Evolutionary conservation across 495 filamentous ascomycete species (phyloP), one percentile per base, ranked within the genome.

Genomic region (Physcia stellaris): DNA sequence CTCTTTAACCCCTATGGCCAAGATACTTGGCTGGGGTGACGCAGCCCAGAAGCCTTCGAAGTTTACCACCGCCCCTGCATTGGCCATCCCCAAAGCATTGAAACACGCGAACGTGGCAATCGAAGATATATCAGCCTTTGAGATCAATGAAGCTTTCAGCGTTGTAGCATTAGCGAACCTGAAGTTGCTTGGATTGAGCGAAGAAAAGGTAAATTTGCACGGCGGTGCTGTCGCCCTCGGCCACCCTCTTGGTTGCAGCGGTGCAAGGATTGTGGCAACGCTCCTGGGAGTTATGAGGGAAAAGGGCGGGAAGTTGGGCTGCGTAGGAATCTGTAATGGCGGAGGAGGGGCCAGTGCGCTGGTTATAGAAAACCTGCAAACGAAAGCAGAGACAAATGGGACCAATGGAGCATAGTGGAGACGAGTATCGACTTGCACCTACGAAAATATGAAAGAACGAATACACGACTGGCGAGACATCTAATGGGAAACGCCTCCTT

Each of bases 101-200:
- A 81, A 82, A 68, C 87, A 98, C 59, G 90, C 90, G 24, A 76
- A 77, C 41, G 60, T 95, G 35, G 68, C 75, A 24, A 71, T 77
- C 47, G 68, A 79, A 31, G 63, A 78, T 27, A 71, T 98, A 35
- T 88, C 95, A 51, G 88, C 77, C 46, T 96, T 88, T 52, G 90
- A 98, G 70, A 94, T 98, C 68, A 98, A 98, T 62, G 90, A 98
- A 65, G 90, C 90, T 4, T 98, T 98, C 70, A 86, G 80, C 30
- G 90, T 98, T 18, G 90, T 98, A 32, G 87, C 90, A 12, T 65
- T 96, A 33, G 88, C 90, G 41, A 98, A 98, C 62, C 71, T 93
- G 63, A 94, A 95, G 69, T 53, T 96, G 27, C 76, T 98, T 22
- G 66, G 63, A 36, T 55, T 98, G 32, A 62, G 67, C 34, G 75